phyloP scores from a whole-genome alignment of 192 early-diverging fungal genomes.

The Thamnidium elegans region DNA sequence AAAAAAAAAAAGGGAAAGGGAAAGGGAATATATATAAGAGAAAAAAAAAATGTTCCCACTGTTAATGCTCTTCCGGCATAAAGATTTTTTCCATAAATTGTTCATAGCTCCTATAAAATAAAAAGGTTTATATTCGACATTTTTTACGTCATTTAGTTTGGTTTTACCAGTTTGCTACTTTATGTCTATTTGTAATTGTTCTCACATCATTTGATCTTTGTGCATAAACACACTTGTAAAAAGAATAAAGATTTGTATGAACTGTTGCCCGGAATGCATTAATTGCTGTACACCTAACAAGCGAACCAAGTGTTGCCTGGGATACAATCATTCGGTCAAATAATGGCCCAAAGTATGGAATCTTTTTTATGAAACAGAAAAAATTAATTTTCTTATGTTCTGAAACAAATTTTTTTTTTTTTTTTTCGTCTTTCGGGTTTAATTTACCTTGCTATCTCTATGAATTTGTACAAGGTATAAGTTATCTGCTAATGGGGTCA shows the following conservation, averaged over 20 bases:
- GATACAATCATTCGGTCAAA: slow-evolving; percentile 77
- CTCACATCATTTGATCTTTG: slow-evolving; percentile 56
- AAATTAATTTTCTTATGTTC: not conserved
- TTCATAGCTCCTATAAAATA: slow-evolving; percentile 32
- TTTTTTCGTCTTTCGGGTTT: not conserved
- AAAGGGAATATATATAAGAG: not conserved
- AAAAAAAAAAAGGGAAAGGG: not conserved
- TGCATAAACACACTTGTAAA: slow-evolving; percentile 57
- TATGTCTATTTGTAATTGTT: slow-evolving; percentile 56
- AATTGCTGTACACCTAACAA: slow-evolving; percentile 82
- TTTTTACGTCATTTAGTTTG: not conserved
- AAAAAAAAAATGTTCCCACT: slow-evolving; percentile 3
- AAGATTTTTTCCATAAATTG: slow-evolving; percentile 36
- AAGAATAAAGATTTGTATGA: slow-evolving; percentile 32
- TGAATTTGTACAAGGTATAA: slow-evolving; percentile 54
- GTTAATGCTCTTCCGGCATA: slow-evolving; percentile 32
- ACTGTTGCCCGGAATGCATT: slow-evolving; percentile 58
- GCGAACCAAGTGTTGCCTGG: slow-evolving; percentile 63
- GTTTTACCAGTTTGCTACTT: slow-evolving; percentile 47
- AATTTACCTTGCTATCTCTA: slow-evolving; percentile 54
- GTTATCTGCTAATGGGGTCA: slow-evolving; percentile 76
- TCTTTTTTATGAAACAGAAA: slow-evolving; percentile 22
- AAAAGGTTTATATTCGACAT: not conserved
- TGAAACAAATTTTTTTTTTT: no score
- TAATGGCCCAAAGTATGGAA: slow-evolving; percentile 87